A percentile compares a stretch with the other conserved stretches of the same genome.
These are phyloP conservation scores for Geranomyces michiganensis DNA, from an alignment of 192 early-diverging fungal species.

Conservation along the genomic window DNA sequence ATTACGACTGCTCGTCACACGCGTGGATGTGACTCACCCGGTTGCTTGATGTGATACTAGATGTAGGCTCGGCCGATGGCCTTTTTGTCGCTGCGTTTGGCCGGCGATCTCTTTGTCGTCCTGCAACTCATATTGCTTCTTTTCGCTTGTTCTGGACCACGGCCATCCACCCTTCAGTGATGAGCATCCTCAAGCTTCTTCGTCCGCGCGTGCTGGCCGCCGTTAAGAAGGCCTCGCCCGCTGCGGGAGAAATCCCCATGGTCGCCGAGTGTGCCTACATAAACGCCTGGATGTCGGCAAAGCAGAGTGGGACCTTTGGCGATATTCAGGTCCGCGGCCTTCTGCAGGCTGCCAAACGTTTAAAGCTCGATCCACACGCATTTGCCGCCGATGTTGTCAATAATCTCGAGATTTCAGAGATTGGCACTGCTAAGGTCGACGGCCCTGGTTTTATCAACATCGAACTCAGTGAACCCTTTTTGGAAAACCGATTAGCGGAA, in stretches of 20 bases:
- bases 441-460: conserved; percentile 34
- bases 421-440: conserved; percentile 28
- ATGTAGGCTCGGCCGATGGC: no score
- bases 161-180: no score
- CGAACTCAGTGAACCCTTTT: conserved; percentile 7
- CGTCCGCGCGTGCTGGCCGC: conserved; percentile 30
- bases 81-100: no score
- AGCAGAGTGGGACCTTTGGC: background rate
- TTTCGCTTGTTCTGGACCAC: no score
- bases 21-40: no score
- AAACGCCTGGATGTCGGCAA: background rate
- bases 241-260: conserved; percentile 20
- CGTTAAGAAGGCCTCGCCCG: conserved; percentile 19
- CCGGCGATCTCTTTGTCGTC: no score
- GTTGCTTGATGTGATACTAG: no score
- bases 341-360: conserved; percentile 25
- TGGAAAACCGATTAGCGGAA: conserved; percentile 10
- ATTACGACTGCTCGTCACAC: no score
- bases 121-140: no score
- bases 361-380: conserved; percentile 24
- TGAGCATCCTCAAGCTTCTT: conserved; percentile 30
- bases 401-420: conserved; percentile 14
- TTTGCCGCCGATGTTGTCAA: conserved; percentile 15
- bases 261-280: conserved; percentile 18
- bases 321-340: conserved; percentile 28